Evolutionary conservation across 805 yeast species (phyloP), one percentile per base, ranked within the genome.

Genomic region (Teunomyces stri): DNA sequence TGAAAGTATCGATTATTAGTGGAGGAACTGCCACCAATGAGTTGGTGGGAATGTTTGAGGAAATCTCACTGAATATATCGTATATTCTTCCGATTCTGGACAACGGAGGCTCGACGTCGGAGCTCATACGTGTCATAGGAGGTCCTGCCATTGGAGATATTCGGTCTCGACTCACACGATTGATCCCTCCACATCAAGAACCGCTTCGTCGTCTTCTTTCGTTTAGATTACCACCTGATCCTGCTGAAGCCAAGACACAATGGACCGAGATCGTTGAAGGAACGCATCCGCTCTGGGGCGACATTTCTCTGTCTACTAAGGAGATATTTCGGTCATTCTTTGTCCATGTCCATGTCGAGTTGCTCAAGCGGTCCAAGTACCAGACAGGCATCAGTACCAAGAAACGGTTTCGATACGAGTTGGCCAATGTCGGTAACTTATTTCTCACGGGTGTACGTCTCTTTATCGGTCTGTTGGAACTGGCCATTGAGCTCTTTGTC

Each of bases 101-200:
- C 63, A 91, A 91, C 60, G 98, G 98, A 13, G 97, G 97, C 0
- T 90, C 97, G 1, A 89, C 97, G 0, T 85, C 95, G 22, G 97
- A 91, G 65, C 78, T 91, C 20, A 74, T 90, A 5, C 68, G 97
- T 11, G 88, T 89, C 1, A 73, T 91, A 13, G 96, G 96, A 2
- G 97, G 98, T 0, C 96, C 96, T 2, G 97, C 97, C 0, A 89
- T 91, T 45, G 98, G 98, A 2, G 98, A 91, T 61, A 75, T 91
- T 2, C 70, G 97, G 42, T 88, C 96, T 0, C 66, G 98, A 47
- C 74, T 90, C 25, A 87, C 89, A 0, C 68, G 91, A 45, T 66
- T 91, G 48, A 84, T 89, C 30, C 85, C 89, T 1, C 78, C 75
- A 28, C 69, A 74, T 22, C 70, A 71, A 39, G 58, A 49, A 11